Evolutionary conservation across 306 rosid species (phyloP).

Genomic region (Cicer pinnatifidum): DNA sequence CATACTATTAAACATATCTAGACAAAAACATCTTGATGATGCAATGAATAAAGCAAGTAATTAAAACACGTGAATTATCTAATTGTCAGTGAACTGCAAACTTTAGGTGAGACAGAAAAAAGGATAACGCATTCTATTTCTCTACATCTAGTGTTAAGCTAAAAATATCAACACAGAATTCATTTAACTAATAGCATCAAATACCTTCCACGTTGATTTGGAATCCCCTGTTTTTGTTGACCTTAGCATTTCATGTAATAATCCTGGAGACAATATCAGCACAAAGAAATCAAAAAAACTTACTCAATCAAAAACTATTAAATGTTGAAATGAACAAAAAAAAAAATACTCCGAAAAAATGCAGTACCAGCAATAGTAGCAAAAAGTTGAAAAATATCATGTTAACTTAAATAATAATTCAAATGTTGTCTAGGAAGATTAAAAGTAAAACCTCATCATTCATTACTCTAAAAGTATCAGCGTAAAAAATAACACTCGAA

Average conservation of each 20-base stretch:
- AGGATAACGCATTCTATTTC: background rate
- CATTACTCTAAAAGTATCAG: constrained; percentile 10
- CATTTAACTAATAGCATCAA: constrained; percentile 29
- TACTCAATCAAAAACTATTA: background rate
- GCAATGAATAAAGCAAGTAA: constrained; percentile 35
- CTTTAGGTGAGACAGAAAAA: constrained; percentile 34
- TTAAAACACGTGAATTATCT: constrained; percentile 12
- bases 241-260: constrained; percentile 90
- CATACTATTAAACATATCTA: constrained; percentile 35
- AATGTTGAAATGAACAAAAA: background rate
- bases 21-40: constrained; percentile 16
- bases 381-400: constrained; percentile 25
- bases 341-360: background rate
- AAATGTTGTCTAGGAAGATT: no score
- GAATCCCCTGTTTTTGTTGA: constrained; percentile 86
- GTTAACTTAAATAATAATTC: no score
- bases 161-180: constrained; percentile 11
- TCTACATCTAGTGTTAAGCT: constrained; percentile 20
- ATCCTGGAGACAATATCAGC: constrained; percentile 57
- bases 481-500: constrained; percentile 3
- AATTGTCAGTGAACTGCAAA: constrained; percentile 10
- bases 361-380: constrained; percentile 17
- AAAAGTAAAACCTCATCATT: background rate
- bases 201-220: constrained; percentile 93
- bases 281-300: constrained; percentile 30